A percentile compares a stretch with the other conserved stretches of the same genome.
Conservation (phyloP, 2,329 filamentous ascomycete species). For the Tothia fuscella region DNA sequence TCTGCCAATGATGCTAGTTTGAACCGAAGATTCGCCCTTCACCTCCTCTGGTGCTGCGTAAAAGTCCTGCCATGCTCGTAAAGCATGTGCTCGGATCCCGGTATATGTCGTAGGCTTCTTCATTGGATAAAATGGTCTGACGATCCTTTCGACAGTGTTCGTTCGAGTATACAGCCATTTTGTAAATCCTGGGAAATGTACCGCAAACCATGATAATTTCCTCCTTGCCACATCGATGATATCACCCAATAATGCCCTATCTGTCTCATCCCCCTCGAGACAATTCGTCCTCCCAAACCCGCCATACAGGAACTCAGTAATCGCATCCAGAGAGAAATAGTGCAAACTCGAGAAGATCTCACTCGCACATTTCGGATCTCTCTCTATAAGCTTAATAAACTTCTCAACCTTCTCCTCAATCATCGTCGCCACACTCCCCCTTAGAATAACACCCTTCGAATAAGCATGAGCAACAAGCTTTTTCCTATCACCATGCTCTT, state of each 20-base stretch:
- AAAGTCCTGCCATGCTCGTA: slow-evolving; percentile 22
- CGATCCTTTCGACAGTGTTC: slow-evolving; percentile 24
- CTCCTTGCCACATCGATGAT: slow-evolving; percentile 36
- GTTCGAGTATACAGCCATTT: slow-evolving; percentile 37
- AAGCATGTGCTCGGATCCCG: slow-evolving; percentile 35
- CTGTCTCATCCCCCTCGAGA: slow-evolving; percentile 24
- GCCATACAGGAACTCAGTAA: slow-evolving; percentile 42
- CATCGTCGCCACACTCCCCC: slow-evolving; percentile 20
- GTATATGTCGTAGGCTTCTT: slow-evolving; percentile 40
- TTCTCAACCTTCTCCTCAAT: slow-evolving; percentile 29
- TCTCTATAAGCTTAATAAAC: slow-evolving; percentile 31
- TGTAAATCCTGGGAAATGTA: slow-evolving; percentile 35
- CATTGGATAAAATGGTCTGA: slow-evolving; percentile 36
- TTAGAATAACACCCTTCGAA: slow-evolving; percentile 37
- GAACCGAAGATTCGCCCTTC: slow-evolving; percentile 12
- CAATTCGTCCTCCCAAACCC: slow-evolving; percentile 32
- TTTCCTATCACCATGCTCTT: slow-evolving; percentile 38
- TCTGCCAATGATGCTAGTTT: slow-evolving; percentile 26
- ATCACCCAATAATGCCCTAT: slow-evolving; percentile 34
- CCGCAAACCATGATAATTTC: slow-evolving; percentile 37
- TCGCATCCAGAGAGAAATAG: slow-evolving; percentile 42
- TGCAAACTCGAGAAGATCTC: slow-evolving; percentile 40
- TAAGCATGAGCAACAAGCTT: slow-evolving; percentile 42
- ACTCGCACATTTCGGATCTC: slow-evolving; percentile 21
- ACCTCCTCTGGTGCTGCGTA: slow-evolving; percentile 16